These are phyloP conservation scores for Cryptosporidium tyzzeri DNA, from an alignment of 169 alveolate species.

Conservation along the genomic window DNA sequence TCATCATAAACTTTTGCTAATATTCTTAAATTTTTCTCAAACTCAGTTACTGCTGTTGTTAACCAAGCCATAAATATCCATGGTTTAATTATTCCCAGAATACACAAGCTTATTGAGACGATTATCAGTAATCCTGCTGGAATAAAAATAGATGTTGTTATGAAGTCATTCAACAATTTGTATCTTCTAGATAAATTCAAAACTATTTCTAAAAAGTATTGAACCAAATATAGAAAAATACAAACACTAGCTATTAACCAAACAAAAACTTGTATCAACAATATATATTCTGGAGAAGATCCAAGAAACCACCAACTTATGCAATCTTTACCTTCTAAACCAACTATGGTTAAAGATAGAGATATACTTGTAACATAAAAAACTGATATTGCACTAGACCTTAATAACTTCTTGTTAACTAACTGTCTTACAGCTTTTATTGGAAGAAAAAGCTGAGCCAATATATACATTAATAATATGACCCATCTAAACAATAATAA, in stretches of 20 bases:
- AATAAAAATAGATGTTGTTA: constrained; percentile 40
- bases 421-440: neutral
- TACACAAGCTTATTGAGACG: constrained; percentile 39
- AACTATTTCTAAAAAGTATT: constrained; percentile 3
- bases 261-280: constrained; percentile 12
- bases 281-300: constrained; percentile 39
- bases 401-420: constrained; percentile 1
- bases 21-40: constrained; percentile 55
- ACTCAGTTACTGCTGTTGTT: constrained; percentile 28
- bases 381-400: constrained; percentile 33
- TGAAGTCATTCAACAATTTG: constrained; percentile 38
- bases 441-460: constrained; percentile 31
- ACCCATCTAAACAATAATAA: constrained; percentile 30
- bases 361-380: constrained; percentile 26
- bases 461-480: neutral
- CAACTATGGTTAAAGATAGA: constrained; percentile 15
- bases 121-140: constrained; percentile 36
- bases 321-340: constrained; percentile 52
- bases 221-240: constrained; percentile 31
- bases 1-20: constrained; percentile 16
- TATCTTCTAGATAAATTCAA: constrained; percentile 19
- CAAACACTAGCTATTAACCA: constrained; percentile 47
- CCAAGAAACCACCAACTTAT: constrained; percentile 76
- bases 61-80: constrained; percentile 64
- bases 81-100: constrained; percentile 66